Conservation (phyloP, 1,284 basidiomycete species). For the Takashimella koratensis region DNA sequence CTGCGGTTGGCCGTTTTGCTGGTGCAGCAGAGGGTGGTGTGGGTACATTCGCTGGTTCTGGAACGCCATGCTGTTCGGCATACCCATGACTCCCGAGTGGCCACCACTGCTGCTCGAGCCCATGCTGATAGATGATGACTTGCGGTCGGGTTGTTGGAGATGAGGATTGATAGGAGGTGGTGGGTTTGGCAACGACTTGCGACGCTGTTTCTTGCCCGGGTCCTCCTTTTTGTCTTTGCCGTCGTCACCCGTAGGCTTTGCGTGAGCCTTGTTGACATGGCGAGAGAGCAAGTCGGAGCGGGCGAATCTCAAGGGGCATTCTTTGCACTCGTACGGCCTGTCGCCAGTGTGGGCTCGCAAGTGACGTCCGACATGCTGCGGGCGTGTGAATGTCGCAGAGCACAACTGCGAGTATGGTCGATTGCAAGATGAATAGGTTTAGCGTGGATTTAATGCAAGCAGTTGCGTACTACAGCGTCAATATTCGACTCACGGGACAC, state of each 20-base stretch:
- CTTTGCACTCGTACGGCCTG: slow-evolving; percentile 82
- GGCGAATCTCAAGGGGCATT: slow-evolving; percentile 85
- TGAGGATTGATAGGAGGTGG: slow-evolving; percentile 3
- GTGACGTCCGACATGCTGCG: slow-evolving; percentile 84
- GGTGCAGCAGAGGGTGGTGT: slow-evolving; percentile 37
- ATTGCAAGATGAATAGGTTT: background rate
- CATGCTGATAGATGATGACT: background rate
- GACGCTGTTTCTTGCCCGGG: slow-evolving; percentile 28
- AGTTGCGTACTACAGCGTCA: too few relatives aligned
- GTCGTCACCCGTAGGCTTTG: slow-evolving; percentile 57
- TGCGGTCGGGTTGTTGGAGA: background rate
- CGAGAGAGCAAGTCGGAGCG: slow-evolving; percentile 79
- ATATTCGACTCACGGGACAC: slow-evolving; percentile 20
- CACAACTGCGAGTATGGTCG: too few relatives aligned
- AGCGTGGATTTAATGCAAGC: background rate
- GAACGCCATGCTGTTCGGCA: slow-evolving; percentile 8
- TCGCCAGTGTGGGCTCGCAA: slow-evolving; percentile 91
- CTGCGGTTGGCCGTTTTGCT: slow-evolving; percentile 1
- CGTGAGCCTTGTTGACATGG: slow-evolving; percentile 86
- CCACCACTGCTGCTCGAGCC: background rate
- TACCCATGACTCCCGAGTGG: too few relatives aligned
- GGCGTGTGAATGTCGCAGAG: slow-evolving; percentile 79
- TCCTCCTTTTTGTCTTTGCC: slow-evolving; percentile 16
- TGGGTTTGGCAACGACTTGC: slow-evolving; percentile 28
- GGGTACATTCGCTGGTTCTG: slow-evolving; percentile 44